Base-by-base conservation (phyloP, 805 yeast genomes). In the Metschnikowia proteae region DNA sequence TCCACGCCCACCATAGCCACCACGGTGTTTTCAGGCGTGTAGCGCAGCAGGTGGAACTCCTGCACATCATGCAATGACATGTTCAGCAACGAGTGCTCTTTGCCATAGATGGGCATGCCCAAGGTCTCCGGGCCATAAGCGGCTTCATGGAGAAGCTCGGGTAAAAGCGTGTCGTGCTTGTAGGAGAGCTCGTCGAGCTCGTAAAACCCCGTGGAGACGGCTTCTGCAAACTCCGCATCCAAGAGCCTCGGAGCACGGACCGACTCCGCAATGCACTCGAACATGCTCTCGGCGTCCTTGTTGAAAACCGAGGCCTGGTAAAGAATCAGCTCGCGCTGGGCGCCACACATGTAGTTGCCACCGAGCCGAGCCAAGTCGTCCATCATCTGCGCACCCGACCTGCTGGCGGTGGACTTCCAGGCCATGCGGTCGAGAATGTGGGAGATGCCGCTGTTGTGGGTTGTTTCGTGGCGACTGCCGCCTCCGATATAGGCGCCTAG, bases 271-370 rank as follows among this genome's bases (percentile, higher is more conserved):
- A 94, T 72, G 40, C 88, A 73, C 40, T 78, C 78, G 54, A 87
- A 80, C 96, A 94, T 89, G 55, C 75, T 73, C 35, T 81, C 92
- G 7, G 86, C 83, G 61, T 91, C 97, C 39, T 77, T 75, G 63
- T 91, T 91, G 76, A 94, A 92, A 0, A 90, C 96, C 3, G 96
- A 84, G 1, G 97, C 95, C 67, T 94, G 98, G 66, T 94, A 94
- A 70, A 92, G 81, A 73, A 92, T 77, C 3, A 95, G 80, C 66
- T 94, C 99, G 61, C 99, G 78, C 6, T 95, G 87, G 0, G 96
- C 86, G 0, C 96, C 85, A 61, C 96, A 87, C 82, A 88, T 91
- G 67, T 86, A 90, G 65, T 90, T 92, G 10, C 98, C 99, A 43
- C 99, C 99, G 49, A 94, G 67, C 33, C 80, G 74, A 49, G 89